Evolutionary conservation across 1,284 basidiomycete genomes (phyloP).

Genomic region (Cutaneotrichosporon mucoides): DNA sequence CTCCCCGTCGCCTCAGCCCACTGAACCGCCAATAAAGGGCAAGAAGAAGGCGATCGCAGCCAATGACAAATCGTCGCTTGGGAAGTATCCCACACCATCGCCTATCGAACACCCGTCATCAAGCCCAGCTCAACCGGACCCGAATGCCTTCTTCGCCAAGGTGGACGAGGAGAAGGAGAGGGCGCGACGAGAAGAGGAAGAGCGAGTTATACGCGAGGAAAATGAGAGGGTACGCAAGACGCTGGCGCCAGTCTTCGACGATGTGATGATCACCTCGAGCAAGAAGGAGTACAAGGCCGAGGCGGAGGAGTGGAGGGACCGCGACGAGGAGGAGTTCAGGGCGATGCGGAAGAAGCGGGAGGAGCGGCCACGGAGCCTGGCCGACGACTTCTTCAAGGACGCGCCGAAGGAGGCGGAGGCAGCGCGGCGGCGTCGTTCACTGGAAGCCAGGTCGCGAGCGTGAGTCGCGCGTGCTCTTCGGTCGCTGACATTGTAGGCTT

Average conservation of each 20-base stretch:
- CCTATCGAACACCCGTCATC: no score
- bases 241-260: background rate
- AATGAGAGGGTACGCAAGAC: no score
- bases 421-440: background rate
- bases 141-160: background rate
- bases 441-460: background rate
- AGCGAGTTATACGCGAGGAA: no score
- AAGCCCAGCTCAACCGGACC: background rate
- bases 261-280: background rate
- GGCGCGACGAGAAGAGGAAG: background rate
- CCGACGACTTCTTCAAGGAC: conserved; percentile 1
- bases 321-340: background rate
- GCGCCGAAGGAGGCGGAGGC: background rate
- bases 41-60: no score
- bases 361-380: background rate
- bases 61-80: no score
- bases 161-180: background rate
- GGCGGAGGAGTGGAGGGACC: background rate
- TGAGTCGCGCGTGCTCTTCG: background rate
- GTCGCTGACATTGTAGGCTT: background rate
- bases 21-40: no score
- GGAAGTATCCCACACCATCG: no score
- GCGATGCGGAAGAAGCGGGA: background rate
- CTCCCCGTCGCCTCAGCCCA: no score
- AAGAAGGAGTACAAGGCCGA: no score